Base-by-base conservation (phyloP, 1,284 basidiomycete species). In the Marasmius oreades region DNA sequence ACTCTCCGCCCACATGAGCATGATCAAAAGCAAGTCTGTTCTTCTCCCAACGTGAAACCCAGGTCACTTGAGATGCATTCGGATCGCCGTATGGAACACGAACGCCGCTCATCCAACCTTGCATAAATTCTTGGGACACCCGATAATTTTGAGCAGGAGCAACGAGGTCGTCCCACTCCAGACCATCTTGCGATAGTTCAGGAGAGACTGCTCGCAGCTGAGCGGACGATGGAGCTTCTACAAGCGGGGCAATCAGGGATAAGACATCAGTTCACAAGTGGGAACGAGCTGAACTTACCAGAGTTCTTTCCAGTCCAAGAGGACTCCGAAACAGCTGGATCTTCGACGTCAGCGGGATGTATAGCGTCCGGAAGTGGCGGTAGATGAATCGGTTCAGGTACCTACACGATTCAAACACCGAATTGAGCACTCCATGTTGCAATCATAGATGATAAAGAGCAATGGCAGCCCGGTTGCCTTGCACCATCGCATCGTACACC, bases 221-320 rank as follows among this genome's bases (percentile, higher is more conserved):
- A 16, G 70, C 70, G 50, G 72, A 73, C n/a, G 70, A 67, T 18
- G 60, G 59, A n/a, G 64, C 64, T 44, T 72, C 73, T 74, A 34
- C 23, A 31, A 45, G 18, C 26, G 22, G 36, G 22, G 28, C 22
- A 28, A 24, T n/a, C 36, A 37, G 33, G 8, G 33, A 31, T 18
- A 48, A 36, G 6, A 37, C 34, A 31, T 23, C 14, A 43, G 53
- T 56, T 22, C 33, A 59, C 33, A 59, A 28, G 5, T 20, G 50
- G 45, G 50, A 22, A 33, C 24, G 34, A 18, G 2, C 20, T 31
- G 47, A 50, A 58, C 69, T 59, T 58, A 79, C 77, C 73, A 59
- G 70, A 65, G 53, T 70, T 73, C 59, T 75, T 73, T 8, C 76
- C 75, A 23, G 66, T 66, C 77, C 79, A 82, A 57, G 75, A 73